Percentiles rank a stretch among this genome's conserved stretches.
phyloP scores from a whole-genome alignment of 495 filamentous ascomycete species.

The Podospora conica region DNA sequence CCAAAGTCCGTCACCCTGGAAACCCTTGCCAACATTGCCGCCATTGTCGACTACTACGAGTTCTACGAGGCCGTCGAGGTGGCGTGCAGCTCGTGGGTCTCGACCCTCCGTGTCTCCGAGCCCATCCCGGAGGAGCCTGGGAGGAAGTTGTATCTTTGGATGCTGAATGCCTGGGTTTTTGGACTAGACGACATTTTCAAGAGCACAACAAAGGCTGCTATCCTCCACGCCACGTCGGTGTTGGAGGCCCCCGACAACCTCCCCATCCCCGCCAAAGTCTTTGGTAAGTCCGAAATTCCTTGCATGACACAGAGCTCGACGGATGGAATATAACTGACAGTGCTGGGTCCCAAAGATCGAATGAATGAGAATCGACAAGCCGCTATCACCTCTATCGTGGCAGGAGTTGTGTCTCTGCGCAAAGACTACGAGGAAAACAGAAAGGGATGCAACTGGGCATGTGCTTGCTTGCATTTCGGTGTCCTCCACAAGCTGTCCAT shows the following conservation, averaged over 20 bases:
- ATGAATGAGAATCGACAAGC: too few relatives aligned
- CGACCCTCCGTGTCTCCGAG: background rate
- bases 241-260: background rate
- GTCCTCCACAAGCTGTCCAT: too few relatives aligned
- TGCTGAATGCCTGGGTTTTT: background rate
- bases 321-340: too few relatives aligned
- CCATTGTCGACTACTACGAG: slow-evolving; percentile 37
- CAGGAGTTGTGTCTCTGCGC: too few relatives aligned
- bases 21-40: slow-evolving; percentile 38
- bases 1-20: slow-evolving; percentile 33
- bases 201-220: background rate
- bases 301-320: too few relatives aligned
- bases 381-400: too few relatives aligned
- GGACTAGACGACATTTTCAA: background rate
- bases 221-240: background rate
- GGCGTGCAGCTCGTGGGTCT: background rate
- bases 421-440: too few relatives aligned
- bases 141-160: background rate
- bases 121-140: background rate
- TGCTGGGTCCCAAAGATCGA: too few relatives aligned
- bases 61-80: background rate
- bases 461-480: too few relatives aligned
- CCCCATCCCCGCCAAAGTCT: background rate
- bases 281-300: background rate
- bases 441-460: too few relatives aligned